phyloP scores from a whole-genome alignment of 2,329 filamentous ascomycete species.

The Fusarium newnesense region DNA sequence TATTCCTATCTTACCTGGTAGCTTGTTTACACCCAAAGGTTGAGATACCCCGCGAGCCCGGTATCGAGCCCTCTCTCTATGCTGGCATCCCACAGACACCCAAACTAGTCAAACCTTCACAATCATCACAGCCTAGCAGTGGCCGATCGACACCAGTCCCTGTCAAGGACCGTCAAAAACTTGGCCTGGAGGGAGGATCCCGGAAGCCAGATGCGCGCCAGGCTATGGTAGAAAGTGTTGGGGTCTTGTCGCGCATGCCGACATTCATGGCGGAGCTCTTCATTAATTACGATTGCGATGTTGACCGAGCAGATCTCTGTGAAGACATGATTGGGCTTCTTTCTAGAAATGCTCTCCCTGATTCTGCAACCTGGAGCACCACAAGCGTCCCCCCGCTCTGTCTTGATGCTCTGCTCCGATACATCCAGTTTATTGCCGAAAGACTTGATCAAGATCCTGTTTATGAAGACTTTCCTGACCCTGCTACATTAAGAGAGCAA shows the following conservation, averaged over 20 bases:
- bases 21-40: conserved; percentile 94
- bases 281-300: conserved; percentile 97
- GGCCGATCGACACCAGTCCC: conserved; percentile 90
- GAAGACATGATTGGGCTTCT: conserved; percentile 95
- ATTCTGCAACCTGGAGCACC: conserved; percentile 98
- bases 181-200: conserved; percentile 90
- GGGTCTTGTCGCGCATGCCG: conserved; percentile 90
- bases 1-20: conserved; percentile 94
- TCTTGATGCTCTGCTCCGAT: conserved; percentile 89
- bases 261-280: conserved; percentile 96
- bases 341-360: conserved; percentile 93
- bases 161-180: conserved; percentile 89
- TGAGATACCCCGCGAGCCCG: conserved; percentile 89
- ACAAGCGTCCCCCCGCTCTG: conserved; percentile 97
- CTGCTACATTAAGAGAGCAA: conserved; percentile 73
- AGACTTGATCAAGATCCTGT: conserved; percentile 77
- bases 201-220: conserved; percentile 95
- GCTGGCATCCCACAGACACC: conserved; percentile 92
- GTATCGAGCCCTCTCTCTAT: conserved; percentile 91
- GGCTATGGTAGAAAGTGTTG: conserved; percentile 97
- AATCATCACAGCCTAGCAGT: conserved; percentile 75
- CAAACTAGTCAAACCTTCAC: conserved; percentile 81
- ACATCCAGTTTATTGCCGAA: conserved; percentile 91
- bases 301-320: conserved; percentile 89
- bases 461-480: conserved; percentile 73